phyloP scores from a whole-genome alignment of 2,329 filamentous ascomycete species.

The Aspergillus persii region DNA sequence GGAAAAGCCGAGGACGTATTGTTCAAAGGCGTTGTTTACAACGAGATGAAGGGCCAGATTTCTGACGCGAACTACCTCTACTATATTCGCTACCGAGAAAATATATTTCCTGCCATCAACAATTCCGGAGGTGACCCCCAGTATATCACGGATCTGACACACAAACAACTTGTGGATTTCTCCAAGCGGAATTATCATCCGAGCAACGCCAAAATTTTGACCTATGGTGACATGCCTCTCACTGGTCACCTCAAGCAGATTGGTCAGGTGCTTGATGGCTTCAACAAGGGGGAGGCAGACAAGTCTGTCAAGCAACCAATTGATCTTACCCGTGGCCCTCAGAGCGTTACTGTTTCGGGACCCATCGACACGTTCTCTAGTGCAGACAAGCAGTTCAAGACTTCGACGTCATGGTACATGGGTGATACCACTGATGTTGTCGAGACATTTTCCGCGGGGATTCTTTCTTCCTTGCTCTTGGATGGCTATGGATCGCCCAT shows the following conservation, averaged over 20 bases:
- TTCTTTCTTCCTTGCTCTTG: conserved; percentile 80
- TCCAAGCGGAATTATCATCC: conserved; percentile 94
- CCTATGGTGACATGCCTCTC: conserved; percentile 90
- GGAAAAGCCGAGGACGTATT: conserved; percentile 47
- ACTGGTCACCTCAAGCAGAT: conserved; percentile 77
- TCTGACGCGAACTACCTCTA: conserved; percentile 95
- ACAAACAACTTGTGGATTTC: conserved; percentile 83
- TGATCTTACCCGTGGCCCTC: conserved; percentile 64
- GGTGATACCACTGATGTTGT: conserved; percentile 78
- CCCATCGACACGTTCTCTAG: conserved; percentile 85
- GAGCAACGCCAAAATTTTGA: conserved; percentile 93
- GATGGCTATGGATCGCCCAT: conserved; percentile 95
- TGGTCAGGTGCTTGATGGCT: conserved; percentile 69
- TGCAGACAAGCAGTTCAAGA: conserved; percentile 85
- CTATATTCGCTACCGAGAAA: conserved; percentile 92
- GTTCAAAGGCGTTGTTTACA: conserved; percentile 53
- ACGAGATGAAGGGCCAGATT: conserved; percentile 99
- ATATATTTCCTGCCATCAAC: conserved; percentile 89
- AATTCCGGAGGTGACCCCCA: conserved; percentile 96
- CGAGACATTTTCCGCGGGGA: conserved; percentile 81
- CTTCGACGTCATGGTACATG: conserved; percentile 88
- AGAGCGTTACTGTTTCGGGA: conserved; percentile 69
- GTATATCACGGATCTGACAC: conserved; percentile 92
- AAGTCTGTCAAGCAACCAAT: conserved; percentile 74
- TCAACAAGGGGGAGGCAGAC: conserved; percentile 69